A percentile compares a stretch with the other conserved stretches of the same genome.
Evolutionary conservation across 2,329 filamentous ascomycete genomes (phyloP).

Genomic region (Fusarium incarnatum): DNA sequence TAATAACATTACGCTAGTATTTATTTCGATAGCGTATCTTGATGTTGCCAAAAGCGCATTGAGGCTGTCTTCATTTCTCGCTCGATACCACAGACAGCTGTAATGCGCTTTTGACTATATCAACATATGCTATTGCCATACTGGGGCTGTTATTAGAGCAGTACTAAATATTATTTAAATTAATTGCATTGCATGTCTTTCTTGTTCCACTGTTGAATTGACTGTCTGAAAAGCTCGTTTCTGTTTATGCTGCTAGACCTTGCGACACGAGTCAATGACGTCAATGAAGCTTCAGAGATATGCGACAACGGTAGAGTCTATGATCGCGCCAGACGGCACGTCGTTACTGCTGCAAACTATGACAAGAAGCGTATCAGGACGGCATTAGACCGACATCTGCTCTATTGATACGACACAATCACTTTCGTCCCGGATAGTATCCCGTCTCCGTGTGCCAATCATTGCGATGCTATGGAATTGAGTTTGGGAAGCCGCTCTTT

Average conservation of each 20-base stretch:
- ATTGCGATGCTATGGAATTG: not conserved
- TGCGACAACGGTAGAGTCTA: not conserved
- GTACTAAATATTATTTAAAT: not conserved
- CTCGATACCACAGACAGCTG: not conserved
- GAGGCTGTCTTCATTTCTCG: not conserved
- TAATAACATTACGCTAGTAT: not conserved
- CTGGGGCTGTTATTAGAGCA: not conserved
- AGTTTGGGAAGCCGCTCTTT: not conserved
- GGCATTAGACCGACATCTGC: fast-evolving
- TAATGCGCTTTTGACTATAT: not conserved
- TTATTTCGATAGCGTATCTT: not conserved
- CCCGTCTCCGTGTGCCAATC: not conserved
- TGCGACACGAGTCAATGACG: not conserved
- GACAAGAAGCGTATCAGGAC: not conserved
- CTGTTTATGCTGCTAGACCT: not conserved
- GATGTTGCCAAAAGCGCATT: not conserved
- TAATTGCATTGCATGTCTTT: not conserved
- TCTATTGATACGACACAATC: not conserved
- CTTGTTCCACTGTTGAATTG: not conserved
- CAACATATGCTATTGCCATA: not conserved
- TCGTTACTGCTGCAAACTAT: not conserved
- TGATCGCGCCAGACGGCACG: not conserved
- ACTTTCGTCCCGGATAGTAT: not conserved
- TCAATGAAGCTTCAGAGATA: not conserved
- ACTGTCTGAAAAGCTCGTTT: not conserved